These are phyloP conservation scores for Eucalyptus marginata DNA, from an alignment of 345 rosid species.

Conservation along the genomic window DNA sequence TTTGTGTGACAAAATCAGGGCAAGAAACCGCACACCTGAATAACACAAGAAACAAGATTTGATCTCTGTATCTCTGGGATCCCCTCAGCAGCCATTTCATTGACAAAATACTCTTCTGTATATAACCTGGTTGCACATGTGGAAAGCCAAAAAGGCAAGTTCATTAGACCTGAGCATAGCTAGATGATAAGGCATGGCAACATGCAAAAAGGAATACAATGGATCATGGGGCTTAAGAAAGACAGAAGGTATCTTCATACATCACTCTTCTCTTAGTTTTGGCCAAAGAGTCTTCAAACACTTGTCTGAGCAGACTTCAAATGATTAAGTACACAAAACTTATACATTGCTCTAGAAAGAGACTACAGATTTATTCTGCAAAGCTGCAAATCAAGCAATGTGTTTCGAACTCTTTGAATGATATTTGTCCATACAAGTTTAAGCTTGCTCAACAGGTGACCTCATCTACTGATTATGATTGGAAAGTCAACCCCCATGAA, in stretches of 20 bases:
- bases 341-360: not conserved
- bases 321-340: not conserved
- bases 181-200: not conserved
- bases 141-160: not conserved
- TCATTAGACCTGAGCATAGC: not conserved
- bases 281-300: not conserved
- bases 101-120: slow-evolving; percentile 74
- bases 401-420: not conserved
- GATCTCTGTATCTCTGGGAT: slow-evolving; percentile 97
- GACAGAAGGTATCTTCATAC: not conserved
- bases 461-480: not conserved
- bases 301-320: not conserved
- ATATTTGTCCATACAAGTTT: not conserved
- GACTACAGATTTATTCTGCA: not conserved
- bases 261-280: not conserved
- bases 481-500: not conserved
- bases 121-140: slow-evolving; percentile 42
- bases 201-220: not conserved
- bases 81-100: slow-evolving; percentile 74
- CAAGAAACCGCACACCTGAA: slow-evolving; percentile 43
- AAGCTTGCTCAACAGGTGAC: not conserved
- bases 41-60: slow-evolving; percentile 78
- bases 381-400: not conserved
- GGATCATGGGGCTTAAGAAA: not conserved
- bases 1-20: not conserved